A percentile compares a stretch with the other conserved stretches of the same genome.
phyloP scores from a whole-genome alignment of 768 basidiomycete genomes.

The Panus rudis region DNA sequence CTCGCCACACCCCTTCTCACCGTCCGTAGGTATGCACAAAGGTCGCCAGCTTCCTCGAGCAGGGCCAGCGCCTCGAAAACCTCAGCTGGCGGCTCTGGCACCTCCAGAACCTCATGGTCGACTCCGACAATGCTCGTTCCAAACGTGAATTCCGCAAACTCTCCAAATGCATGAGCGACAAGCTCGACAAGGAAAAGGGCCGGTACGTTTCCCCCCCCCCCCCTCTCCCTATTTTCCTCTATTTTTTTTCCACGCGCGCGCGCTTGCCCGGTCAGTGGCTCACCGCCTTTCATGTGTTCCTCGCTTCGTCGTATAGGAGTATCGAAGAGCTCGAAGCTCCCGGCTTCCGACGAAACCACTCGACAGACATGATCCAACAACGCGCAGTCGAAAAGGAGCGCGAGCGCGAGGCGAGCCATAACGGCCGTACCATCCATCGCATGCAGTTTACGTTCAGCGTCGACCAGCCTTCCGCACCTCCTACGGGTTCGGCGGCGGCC shows the following conservation, averaged over 20 bases:
- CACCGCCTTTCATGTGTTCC: too few species aligned
- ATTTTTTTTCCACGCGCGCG: not conserved
- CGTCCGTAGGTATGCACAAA: slow-evolving; percentile 71
- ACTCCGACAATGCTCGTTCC: slow-evolving; percentile 81
- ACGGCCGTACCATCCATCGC: slow-evolving; percentile 65
- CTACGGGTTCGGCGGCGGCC: slow-evolving; percentile 38
- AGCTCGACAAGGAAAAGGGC: slow-evolving; percentile 89
- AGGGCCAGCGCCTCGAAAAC: slow-evolving; percentile 88
- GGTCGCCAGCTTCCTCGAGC: slow-evolving; percentile 86
- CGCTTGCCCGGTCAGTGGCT: too few species aligned
- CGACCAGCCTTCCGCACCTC: slow-evolving; percentile 51
- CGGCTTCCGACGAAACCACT: slow-evolving; percentile 73
- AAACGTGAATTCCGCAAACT: slow-evolving; percentile 89
- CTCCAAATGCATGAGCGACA: slow-evolving; percentile 84
- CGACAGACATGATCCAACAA: slow-evolving; percentile 72
- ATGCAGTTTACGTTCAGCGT: slow-evolving; percentile 90
- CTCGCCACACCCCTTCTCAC: not conserved
- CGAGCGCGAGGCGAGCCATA: slow-evolving; percentile 56
- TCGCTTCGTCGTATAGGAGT: slow-evolving; percentile 38
- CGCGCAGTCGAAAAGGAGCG: slow-evolving; percentile 80
- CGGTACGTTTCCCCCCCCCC: slow-evolving; percentile 43
- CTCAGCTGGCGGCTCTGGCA: slow-evolving; percentile 91
- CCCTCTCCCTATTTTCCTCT: slow-evolving; percentile 3
- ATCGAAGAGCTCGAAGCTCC: slow-evolving; percentile 84
- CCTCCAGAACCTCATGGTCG: slow-evolving; percentile 86